These are phyloP conservation scores for Diophrys appendiculata DNA, from an alignment of 73 alveolate species.

Conservation along the genomic window DNA sequence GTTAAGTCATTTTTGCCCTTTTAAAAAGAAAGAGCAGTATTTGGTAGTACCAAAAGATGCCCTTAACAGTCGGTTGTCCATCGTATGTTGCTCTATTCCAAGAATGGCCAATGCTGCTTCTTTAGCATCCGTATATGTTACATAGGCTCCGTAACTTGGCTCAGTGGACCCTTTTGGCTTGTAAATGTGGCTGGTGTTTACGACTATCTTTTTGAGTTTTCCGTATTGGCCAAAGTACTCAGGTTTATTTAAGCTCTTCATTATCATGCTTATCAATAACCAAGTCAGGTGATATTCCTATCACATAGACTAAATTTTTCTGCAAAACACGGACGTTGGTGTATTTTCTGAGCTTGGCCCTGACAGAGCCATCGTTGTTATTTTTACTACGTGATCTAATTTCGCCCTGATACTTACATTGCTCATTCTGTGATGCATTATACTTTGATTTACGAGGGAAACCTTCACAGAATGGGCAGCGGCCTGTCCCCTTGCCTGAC, in stretches of 20 bases:
- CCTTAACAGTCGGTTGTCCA: slow-evolving; percentile 62
- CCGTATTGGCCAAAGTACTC: slow-evolving; percentile 87
- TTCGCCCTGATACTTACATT: slow-evolving; percentile 17
- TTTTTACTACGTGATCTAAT: slow-evolving; percentile 18
- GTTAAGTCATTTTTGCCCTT: slow-evolving; percentile 72
- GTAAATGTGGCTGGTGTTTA: slow-evolving; percentile 70
- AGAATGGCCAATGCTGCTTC: slow-evolving; percentile 82
- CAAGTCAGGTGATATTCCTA: slow-evolving; percentile 75
- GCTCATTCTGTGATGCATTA: slow-evolving; percentile 14
- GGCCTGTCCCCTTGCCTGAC: neutral
- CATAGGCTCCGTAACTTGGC: slow-evolving; percentile 77
- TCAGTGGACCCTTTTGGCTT: slow-evolving; percentile 65
- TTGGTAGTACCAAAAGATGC: slow-evolving; percentile 89
- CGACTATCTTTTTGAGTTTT: slow-evolving; percentile 66
- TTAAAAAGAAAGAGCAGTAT: slow-evolving; percentile 76
- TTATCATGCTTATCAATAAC: slow-evolving; percentile 64
- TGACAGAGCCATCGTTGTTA: slow-evolving; percentile 15
- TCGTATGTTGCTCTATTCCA: slow-evolving; percentile 62
- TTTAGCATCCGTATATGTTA: slow-evolving; percentile 67
- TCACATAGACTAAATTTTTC: slow-evolving; percentile 79
- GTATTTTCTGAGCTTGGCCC: slow-evolving; percentile 44
- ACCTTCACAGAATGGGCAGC: slow-evolving; percentile 32
- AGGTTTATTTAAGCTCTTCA: slow-evolving; percentile 48
- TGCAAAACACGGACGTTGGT: slow-evolving; percentile 68
- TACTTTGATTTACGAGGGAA: slow-evolving; percentile 36